Percentiles rank a stretch among this genome's conserved stretches.
Evolutionary conservation across 1,284 basidiomycete species (phyloP).

Genomic region (Boletus holoroseus): DNA sequence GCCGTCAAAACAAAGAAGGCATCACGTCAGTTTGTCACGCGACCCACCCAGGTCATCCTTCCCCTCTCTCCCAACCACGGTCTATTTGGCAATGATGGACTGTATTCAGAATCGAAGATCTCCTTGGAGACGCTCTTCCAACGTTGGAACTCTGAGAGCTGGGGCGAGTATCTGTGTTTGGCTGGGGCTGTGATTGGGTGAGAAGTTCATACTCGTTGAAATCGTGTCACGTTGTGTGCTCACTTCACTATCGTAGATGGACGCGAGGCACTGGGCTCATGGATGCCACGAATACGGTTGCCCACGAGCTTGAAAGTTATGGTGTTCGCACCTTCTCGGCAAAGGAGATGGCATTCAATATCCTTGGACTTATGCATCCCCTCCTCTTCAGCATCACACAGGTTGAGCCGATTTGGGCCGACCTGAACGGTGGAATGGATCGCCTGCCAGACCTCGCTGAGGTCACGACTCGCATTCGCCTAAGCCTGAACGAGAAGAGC

Average conservation of each 20-base stretch:
- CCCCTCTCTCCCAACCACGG: conserved; percentile 98
- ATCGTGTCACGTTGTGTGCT: conserved; percentile 1
- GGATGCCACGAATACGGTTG: conserved; percentile 92
- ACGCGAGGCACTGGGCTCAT: conserved; percentile 98
- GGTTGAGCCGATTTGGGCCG: conserved; percentile 98
- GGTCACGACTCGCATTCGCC: conserved; percentile 83
- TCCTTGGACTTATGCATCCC: conserved; percentile 97
- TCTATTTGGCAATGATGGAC: conserved; percentile 94
- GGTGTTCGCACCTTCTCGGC: conserved; percentile 97
- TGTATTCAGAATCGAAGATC: conserved; percentile 98
- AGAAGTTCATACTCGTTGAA: conserved; percentile 10
- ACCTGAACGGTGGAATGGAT: conserved; percentile 97
- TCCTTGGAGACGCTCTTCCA: conserved; percentile 97
- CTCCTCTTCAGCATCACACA: conserved; percentile 99
- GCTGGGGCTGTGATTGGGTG: conserved; percentile 97
- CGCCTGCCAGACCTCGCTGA: conserved; percentile 92
- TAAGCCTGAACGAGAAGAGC: conserved; percentile 72
- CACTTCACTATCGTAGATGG: conserved; percentile 53
- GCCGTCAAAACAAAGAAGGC: conserved; percentile 98
- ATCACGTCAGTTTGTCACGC: conserved; percentile 90
- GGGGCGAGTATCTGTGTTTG: conserved; percentile 98
- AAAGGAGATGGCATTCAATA: conserved; percentile 99
- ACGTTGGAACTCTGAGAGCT: conserved; percentile 96
- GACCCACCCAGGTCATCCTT: conserved; percentile 96
- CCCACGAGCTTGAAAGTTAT: conserved; percentile 88